These are phyloP conservation scores for Cordia subcordata DNA, from an alignment of 257 asterid genomes.

Conservation along the genomic window DNA sequence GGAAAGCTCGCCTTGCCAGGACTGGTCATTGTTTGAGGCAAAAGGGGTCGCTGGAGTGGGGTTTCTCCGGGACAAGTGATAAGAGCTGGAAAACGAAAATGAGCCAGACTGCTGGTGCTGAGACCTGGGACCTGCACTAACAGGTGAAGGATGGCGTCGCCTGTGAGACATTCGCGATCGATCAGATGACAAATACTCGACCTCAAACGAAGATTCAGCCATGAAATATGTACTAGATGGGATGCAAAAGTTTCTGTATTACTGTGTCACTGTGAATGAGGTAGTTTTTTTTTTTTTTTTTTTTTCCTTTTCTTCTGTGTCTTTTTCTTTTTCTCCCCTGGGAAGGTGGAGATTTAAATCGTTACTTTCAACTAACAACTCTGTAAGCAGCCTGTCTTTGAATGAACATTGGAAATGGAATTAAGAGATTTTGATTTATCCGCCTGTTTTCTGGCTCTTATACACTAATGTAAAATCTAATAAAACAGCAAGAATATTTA, in stretches of 20 bases:
- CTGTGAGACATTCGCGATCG: conserved; percentile 5
- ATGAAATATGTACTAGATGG: conserved; percentile 9
- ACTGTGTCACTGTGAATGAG: too few relatives aligned
- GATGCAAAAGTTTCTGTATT: neutral
- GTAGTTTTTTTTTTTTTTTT: too few relatives aligned
- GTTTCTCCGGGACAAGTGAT: conserved; percentile 27
- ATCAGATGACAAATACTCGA: conserved; percentile 15
- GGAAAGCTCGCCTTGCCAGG: conserved; percentile 68
- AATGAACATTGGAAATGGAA: too few relatives aligned
- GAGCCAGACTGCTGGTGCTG: conserved; percentile 28
- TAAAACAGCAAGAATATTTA: too few relatives aligned
- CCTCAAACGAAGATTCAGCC: conserved; percentile 35
- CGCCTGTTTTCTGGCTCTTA: too few relatives aligned
- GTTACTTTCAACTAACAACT: too few relatives aligned
- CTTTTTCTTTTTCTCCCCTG: too few relatives aligned
- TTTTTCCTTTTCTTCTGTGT: too few relatives aligned
- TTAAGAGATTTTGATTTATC: too few relatives aligned
- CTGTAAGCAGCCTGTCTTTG: too few relatives aligned
- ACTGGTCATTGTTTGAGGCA: conserved; percentile 52
- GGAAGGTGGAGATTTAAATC: too few relatives aligned
- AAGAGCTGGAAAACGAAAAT: conserved; percentile 39
- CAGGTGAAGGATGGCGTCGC: conserved; percentile 45
- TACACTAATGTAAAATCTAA: too few relatives aligned
- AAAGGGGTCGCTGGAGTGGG: conserved; percentile 57
- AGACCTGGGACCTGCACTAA: conserved; percentile 9